These are phyloP conservation scores for Colletotrichum sojae DNA, from an alignment of 2,329 filamentous ascomycete species.

Conservation along the genomic window DNA sequence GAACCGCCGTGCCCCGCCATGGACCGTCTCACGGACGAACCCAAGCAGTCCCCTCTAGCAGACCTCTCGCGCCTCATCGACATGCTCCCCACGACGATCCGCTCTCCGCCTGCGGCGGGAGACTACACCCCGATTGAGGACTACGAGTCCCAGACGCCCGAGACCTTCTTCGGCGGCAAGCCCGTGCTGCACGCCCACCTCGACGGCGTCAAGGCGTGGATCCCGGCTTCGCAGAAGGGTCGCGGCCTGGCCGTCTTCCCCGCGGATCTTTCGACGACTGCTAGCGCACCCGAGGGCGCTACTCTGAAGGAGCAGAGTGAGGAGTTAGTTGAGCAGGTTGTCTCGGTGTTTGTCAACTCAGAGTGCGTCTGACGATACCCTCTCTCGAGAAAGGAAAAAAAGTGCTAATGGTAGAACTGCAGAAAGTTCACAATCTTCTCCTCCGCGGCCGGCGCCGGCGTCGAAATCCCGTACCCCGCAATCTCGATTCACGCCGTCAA, in stretches of 20 bases:
- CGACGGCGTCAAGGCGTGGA: conserved; percentile 68
- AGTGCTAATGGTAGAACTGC: background rate
- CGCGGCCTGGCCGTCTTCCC: conserved; percentile 68
- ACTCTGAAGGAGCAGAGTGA: conserved; percentile 52
- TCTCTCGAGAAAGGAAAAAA: too few relatives aligned
- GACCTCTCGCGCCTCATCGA: conserved; percentile 31
- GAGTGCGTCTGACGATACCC: conserved; percentile 58
- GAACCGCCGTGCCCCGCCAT: conserved; percentile 38
- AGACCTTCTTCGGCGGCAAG: conserved; percentile 79
- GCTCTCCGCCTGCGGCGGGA: conserved; percentile 66
- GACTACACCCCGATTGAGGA: conserved; percentile 77
- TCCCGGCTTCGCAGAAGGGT: conserved; percentile 68
- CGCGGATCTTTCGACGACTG: conserved; percentile 51
- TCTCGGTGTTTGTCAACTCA: conserved; percentile 72
- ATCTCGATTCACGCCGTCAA: conserved; percentile 84
- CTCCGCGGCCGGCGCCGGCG: conserved; percentile 67
- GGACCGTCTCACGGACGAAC: conserved; percentile 22
- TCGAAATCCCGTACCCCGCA: conserved; percentile 80
- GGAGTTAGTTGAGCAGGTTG: conserved; percentile 59
- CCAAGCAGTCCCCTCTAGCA: conserved; percentile 33
- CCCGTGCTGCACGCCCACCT: conserved; percentile 79
- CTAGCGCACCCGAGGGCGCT: conserved; percentile 51
- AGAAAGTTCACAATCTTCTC: conserved; percentile 75
- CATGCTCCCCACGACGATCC: conserved; percentile 69
- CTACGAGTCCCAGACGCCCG: conserved; percentile 80